Conservation (phyloP, 495 filamentous ascomycete genomes). For the Lasiosphaeriaceae sp. region DNA sequence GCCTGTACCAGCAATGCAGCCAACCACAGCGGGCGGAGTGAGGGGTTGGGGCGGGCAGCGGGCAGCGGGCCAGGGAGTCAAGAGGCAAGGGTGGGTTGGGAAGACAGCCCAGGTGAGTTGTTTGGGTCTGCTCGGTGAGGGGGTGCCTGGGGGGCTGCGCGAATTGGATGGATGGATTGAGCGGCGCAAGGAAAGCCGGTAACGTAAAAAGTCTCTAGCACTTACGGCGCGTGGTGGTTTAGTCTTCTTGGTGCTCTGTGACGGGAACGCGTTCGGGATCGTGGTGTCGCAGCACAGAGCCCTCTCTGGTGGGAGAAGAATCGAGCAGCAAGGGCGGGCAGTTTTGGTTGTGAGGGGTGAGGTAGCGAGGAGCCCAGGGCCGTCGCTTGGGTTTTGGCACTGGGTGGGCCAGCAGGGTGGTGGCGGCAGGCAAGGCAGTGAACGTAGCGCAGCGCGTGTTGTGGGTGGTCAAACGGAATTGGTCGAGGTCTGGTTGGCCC, state of each 20-base stretch:
- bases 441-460: no score
- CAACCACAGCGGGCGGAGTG: constrained; percentile 27
- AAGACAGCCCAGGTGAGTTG: constrained; percentile 23
- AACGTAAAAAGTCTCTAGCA: background rate
- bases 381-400: constrained; percentile 7
- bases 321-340: background rate
- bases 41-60: constrained; percentile 27
- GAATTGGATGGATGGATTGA: background rate
- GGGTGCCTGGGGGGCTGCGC: background rate
- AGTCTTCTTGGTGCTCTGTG: background rate
- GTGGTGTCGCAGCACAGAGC: background rate
- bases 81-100: constrained; percentile 20
- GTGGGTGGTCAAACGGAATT: constrained; percentile 17
- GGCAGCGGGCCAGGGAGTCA: constrained; percentile 2
- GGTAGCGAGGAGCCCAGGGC: background rate
- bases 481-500: constrained; percentile 22
- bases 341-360: background rate
- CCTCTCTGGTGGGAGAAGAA: constrained; percentile 3
- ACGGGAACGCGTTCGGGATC: background rate
- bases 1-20: constrained; percentile 26
- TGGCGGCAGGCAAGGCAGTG: constrained; percentile 4
- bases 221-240: background rate
- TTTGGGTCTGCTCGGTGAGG: constrained; percentile 27
- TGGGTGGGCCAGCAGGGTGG: background rate
- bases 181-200: background rate